A percentile compares a stretch with the other conserved stretches of the same genome.
Evolutionary conservation across 495 filamentous ascomycete genomes (phyloP).

Genomic region (Talaromyces stipitatus): DNA sequence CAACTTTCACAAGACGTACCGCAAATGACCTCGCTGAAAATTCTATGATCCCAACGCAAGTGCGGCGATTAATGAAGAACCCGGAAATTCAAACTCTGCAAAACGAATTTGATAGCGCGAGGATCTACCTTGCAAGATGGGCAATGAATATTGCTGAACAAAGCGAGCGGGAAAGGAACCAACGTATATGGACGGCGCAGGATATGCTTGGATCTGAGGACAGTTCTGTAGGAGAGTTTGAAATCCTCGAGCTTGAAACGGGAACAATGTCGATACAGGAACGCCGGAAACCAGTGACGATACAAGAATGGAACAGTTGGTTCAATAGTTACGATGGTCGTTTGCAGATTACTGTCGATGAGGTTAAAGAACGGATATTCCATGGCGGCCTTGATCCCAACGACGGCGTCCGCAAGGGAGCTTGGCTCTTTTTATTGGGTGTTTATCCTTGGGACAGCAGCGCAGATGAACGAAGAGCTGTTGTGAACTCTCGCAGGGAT

Average conservation of each 20-base stretch:
- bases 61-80: constrained; percentile 76
- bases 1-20: constrained; percentile 85
- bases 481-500: constrained; percentile 79
- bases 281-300: constrained; percentile 62
- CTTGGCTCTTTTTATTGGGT: constrained; percentile 89
- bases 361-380: constrained; percentile 93
- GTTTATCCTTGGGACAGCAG: constrained; percentile 88
- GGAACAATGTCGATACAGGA: constrained; percentile 63
- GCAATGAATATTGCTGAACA: constrained; percentile 98
- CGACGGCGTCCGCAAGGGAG: constrained; percentile 89
- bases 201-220: constrained; percentile 93
- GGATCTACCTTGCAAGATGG: constrained; percentile 91
- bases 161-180: constrained; percentile 74
- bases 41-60: constrained; percentile 77
- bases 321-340: constrained; percentile 69
- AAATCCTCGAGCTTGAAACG: constrained; percentile 78
- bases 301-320: constrained; percentile 82
- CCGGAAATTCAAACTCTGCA: constrained; percentile 93
- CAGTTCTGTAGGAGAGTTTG: constrained; percentile 89
- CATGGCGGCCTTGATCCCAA: constrained; percentile 86
- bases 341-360: constrained; percentile 70
- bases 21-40: constrained; percentile 89
- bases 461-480: constrained; percentile 67
- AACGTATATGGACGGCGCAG: constrained; percentile 85
- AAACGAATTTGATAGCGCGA: constrained; percentile 94